Evolutionary conservation across 1,284 basidiomycete species (phyloP).

Genomic region (Marasmius fiardii): DNA sequence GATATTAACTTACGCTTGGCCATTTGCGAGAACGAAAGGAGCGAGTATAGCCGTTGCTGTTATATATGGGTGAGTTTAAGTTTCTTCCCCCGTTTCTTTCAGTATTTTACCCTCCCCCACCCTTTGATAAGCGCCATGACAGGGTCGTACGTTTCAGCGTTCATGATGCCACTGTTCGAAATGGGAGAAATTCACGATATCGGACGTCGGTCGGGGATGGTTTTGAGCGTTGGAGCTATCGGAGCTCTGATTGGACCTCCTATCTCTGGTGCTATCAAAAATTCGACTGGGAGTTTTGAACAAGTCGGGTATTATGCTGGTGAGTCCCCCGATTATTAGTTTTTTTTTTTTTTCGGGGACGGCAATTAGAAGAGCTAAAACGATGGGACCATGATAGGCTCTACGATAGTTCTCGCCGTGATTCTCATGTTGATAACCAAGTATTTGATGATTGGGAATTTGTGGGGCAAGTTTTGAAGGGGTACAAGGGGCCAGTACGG

Average conservation of each 20-base stretch:
- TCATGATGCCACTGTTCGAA: constrained; percentile 36
- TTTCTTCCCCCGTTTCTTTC: no score
- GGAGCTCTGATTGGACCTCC: constrained; percentile 37
- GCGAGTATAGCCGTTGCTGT: constrained; percentile 33
- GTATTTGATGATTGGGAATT: constrained; percentile 7
- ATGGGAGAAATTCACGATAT: constrained; percentile 45
- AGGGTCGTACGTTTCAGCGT: constrained; percentile 40
- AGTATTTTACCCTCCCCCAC: not conserved
- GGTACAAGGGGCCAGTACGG: not conserved
- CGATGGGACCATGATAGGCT: constrained; percentile 3
- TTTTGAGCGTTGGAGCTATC: constrained; percentile 38
- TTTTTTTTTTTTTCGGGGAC: no score
- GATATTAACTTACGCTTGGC: constrained; percentile 41
- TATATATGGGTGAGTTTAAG: constrained; percentile 31
- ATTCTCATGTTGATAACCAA: constrained; percentile 8
- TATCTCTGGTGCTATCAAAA: constrained; percentile 43
- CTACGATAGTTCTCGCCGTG: constrained; percentile 6
- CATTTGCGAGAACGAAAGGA: constrained; percentile 28
- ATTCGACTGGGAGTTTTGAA: constrained; percentile 30
- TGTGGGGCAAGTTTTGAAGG: constrained; percentile 13
- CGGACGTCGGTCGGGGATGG: constrained; percentile 46
- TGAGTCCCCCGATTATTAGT: not conserved
- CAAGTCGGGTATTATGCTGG: constrained; percentile 44
- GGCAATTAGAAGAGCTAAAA: no score
- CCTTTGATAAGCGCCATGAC: constrained; percentile 30